Percentiles rank a stretch among this genome's conserved stretches.
Conservation (phyloP, 129 eudicot species). For the Flaveria bidentis region DNA sequence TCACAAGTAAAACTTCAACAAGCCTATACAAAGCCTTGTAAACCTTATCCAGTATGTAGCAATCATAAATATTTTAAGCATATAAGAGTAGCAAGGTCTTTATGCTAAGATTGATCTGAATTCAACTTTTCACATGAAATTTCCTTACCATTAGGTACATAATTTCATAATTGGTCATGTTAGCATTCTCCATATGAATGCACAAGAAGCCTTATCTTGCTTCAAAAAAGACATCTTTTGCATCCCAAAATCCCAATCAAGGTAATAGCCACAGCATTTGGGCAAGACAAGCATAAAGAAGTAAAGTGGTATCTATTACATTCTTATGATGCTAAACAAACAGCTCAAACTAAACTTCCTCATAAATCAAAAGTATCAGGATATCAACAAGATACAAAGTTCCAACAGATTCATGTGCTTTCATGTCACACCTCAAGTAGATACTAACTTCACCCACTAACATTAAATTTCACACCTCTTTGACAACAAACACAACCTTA, state of each 20-base stretch:
- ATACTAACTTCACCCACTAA: constrained; percentile 9
- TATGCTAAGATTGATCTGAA: background rate
- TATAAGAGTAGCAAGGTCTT: background rate
- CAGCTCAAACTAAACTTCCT: background rate
- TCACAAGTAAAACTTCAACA: background rate
- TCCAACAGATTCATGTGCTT: constrained; percentile 1
- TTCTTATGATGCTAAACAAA: background rate
- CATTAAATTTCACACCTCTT: constrained; percentile 2
- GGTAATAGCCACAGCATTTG: background rate
- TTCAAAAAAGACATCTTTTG: background rate
- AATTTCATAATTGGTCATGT: background rate
- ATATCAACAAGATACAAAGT: background rate
- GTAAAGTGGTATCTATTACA: background rate
- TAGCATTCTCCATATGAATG: constrained; percentile 13
- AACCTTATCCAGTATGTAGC: constrained; percentile 11
- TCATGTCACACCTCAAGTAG: constrained; percentile 16
- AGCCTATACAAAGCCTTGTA: background rate
- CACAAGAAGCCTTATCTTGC: background rate
- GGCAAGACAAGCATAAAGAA: background rate
- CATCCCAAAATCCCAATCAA: background rate
- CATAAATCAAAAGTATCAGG: background rate
- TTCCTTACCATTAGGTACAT: constrained; percentile 5
- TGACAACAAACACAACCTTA: background rate
- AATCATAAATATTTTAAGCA: constrained; percentile 12
- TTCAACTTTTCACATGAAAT: background rate